Evolutionary conservation across 345 rosid genomes (phyloP), one percentile per base, ranked within the genome.

Genomic region (Populus ilicifolia): DNA sequence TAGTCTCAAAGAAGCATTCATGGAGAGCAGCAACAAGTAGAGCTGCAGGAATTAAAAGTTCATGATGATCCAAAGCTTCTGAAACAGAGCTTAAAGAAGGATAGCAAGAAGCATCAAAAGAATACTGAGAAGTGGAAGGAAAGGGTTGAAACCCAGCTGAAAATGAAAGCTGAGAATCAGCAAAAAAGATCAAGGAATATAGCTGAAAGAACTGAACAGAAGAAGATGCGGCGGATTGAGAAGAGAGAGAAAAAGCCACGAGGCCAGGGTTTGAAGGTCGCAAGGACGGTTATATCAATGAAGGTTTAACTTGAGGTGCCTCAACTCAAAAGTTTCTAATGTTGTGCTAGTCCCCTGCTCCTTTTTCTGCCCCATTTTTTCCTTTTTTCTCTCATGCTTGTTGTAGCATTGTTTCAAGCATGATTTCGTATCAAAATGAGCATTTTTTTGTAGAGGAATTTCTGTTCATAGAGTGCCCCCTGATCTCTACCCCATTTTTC

Each of bases 231-330:
- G 23, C 80, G 86, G 74, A 92, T 93, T 30, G 96, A 90, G 0
- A 95, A 92, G 82, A 87, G 99, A 72, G 97, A 96, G 91, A 95
- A 90, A 95, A 92, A 76, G 92, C 93, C 65, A 36, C 90, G 78
- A 84, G 97, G 67, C 96, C 99, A 10, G 97, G 98, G n/a, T 92
- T 93, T 79, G 97, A 90, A 91, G 98, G 98, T 68, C 93, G 93
- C 38, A 81, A 80, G 75, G 83, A 80, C 50, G 85, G 86, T 25
- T 84, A 64, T 64, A 74, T 86, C 56, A 84, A 84, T 59, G 73
- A 54, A 61, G 29, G 56, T 62, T 61, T 78, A 3, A 77, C 74
- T 35, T 78, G 23, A 39, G 63, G 63, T 36, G 29, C 75, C 16
- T 25, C n/a, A 16, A 21, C 25, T 17, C 35, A 29, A 41, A 44